Evolutionary conservation across 208 protist genomes (phyloP).

Genomic region (Phytomonas sp.): DNA sequence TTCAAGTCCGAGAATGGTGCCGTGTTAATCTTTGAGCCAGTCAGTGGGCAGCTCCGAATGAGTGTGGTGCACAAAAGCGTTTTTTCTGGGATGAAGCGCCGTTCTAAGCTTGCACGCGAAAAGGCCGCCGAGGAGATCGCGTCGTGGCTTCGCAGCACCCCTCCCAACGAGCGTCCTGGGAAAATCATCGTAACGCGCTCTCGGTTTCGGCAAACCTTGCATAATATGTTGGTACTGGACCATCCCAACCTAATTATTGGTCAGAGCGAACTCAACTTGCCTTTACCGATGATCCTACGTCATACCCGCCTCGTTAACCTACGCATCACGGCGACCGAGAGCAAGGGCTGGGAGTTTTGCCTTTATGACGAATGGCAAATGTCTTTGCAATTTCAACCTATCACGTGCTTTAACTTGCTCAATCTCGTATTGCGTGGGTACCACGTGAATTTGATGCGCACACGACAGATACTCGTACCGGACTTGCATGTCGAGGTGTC

Average conservation of each 20-base stretch:
- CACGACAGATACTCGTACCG: conserved; percentile 97
- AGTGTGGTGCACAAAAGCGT: conserved; percentile 99
- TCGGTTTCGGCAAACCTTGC: conserved; percentile 91
- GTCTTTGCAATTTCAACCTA: conserved; percentile 91
- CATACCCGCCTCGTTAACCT: conserved; percentile 99
- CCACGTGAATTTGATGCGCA: conserved; percentile 95
- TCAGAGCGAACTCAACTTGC: conserved; percentile 98
- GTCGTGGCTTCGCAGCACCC: conserved; percentile 98
- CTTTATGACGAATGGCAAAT: conserved; percentile 99
- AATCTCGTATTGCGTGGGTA: conserved; percentile 99
- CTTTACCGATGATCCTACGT: conserved; percentile 98
- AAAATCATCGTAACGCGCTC: conserved; percentile 99
- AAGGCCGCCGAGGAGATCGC: conserved; percentile 99
- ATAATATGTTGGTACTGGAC: conserved; percentile 96
- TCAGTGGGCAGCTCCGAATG: conserved; percentile 98
- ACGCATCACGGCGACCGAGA: conserved; percentile 98
- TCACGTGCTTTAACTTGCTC: conserved; percentile 98
- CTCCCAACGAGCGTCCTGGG: conserved; percentile 98
- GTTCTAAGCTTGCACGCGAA: conserved; percentile 99
- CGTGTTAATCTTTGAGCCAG: conserved; percentile 99
- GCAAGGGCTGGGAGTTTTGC: conserved; percentile 98
- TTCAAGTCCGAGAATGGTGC: conserved; percentile 97
- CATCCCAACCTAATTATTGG: conserved; percentile 99
- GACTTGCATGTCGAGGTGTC: conserved; percentile 94
- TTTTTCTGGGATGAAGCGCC: conserved; percentile 99